Evolutionary conservation across 192 early-diverging fungal genomes (phyloP).

Genomic region (Entomortierella chlamydospora): DNA sequence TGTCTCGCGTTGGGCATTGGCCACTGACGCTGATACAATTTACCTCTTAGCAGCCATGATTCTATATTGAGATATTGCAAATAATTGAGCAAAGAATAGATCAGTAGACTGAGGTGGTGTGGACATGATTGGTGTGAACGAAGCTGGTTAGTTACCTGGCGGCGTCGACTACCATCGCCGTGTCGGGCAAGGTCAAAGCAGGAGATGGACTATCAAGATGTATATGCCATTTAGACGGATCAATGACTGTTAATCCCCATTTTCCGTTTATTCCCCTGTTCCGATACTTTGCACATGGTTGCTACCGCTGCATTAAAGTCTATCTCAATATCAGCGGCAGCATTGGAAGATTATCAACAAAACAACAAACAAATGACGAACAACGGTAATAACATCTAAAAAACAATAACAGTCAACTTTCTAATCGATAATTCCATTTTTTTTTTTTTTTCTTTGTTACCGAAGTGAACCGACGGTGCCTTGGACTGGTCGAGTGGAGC

Average conservation of each 20-base stretch:
- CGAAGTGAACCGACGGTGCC: constrained; percentile 63
- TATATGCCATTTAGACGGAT: background rate
- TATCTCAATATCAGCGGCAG: background rate
- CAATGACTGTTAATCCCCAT: background rate
- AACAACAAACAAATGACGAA: background rate
- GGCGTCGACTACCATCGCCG: constrained; percentile 52
- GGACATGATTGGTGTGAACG: too few relatives aligned
- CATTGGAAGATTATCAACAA: background rate
- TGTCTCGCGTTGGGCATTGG: background rate
- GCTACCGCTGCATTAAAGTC: background rate
- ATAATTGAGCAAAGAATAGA: background rate
- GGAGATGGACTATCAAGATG: constrained; percentile 31
- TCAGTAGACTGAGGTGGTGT: constrained; percentile 8
- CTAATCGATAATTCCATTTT: too few relatives aligned
- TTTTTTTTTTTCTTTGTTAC: too few relatives aligned
- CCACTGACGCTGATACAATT: background rate
- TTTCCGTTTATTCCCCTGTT: constrained; percentile 6
- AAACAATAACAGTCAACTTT: too few relatives aligned
- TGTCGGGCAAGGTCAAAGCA: constrained; percentile 42
- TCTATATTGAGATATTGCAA: constrained; percentile 10
- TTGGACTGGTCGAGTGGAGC: constrained; percentile 52
- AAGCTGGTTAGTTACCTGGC: constrained; percentile 40
- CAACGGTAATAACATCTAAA: background rate
- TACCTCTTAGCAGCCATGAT: constrained; percentile 58
- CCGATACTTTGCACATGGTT: too few relatives aligned